Evolutionary conservation across 495 filamentous ascomycete species (phyloP).

Genomic region (Aspergillus haitiensis): DNA sequence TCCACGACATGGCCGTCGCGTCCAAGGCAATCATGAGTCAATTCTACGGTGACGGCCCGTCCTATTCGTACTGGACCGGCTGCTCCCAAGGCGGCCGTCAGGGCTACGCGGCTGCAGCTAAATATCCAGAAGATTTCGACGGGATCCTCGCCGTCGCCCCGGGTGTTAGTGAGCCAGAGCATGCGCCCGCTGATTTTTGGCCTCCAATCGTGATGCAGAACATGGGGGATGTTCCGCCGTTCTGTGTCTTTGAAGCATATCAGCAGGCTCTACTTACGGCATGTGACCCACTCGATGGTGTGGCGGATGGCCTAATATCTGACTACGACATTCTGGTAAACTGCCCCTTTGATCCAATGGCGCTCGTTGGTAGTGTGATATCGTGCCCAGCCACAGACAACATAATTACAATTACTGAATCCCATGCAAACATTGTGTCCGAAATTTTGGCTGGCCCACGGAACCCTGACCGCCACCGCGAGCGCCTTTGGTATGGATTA

Average conservation of each 20-base stretch:
- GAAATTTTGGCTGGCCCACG: slow-evolving; percentile 10
- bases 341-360: not conserved
- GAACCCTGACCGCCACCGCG: not conserved
- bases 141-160: slow-evolving; percentile 56
- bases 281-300: slow-evolving; percentile 16
- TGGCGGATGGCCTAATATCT: not conserved
- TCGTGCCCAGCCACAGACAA: not conserved
- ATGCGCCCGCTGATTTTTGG: slow-evolving; percentile 2
- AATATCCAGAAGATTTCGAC: slow-evolving; percentile 51
- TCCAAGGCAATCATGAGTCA: slow-evolving; percentile 14
- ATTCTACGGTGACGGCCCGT: slow-evolving; percentile 13
- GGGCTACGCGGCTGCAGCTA: slow-evolving; percentile 38
- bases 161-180: slow-evolving; percentile 17
- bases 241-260: slow-evolving; percentile 2
- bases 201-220: slow-evolving; percentile 8
- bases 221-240: not conserved
- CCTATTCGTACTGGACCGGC: slow-evolving; percentile 45
- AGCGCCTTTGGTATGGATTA: slow-evolving; percentile 9
- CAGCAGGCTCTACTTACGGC: not conserved
- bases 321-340: not conserved
- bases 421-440: slow-evolving; percentile 5
- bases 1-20: slow-evolving; percentile 5
- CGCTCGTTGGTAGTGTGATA: not conserved
- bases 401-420: not conserved
- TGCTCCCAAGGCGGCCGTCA: slow-evolving; percentile 49